Percentiles rank a stretch among this genome's conserved stretches.
phyloP scores from a whole-genome alignment of 116 monocot genomes.

The Papilionanthe hybrid region DNA sequence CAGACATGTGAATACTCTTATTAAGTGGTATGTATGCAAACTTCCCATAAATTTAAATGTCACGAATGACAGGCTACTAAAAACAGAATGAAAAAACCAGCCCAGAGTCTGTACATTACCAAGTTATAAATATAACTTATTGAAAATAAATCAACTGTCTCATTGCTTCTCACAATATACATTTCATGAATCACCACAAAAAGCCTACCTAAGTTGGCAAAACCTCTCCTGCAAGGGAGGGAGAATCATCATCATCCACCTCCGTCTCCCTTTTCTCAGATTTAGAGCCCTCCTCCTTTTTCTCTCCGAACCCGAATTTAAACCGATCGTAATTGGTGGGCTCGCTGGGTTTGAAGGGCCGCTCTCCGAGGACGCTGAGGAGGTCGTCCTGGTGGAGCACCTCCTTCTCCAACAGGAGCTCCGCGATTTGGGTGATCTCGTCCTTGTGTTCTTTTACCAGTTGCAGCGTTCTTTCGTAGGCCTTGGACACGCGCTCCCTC shows the following conservation, averaged over 20 bases:
- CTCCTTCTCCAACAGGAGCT: conserved; percentile 91
- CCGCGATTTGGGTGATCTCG: conserved; percentile 68
- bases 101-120: not conserved
- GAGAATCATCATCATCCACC: conserved; percentile 16
- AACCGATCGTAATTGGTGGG: conserved; percentile 83
- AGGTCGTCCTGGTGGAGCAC: conserved; percentile 93
- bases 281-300: not conserved
- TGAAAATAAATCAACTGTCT: not conserved
- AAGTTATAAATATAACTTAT: not conserved
- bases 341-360: conserved; percentile 64
- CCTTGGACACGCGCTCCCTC: conserved; percentile 78
- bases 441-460: conserved; percentile 71
- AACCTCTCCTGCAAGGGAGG: conserved; percentile 49
- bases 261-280: not conserved
- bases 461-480: conserved; percentile 57
- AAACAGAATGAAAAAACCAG: not conserved
- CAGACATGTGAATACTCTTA: too few species aligned
- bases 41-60: too few species aligned
- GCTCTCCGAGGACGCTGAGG: conserved; percentile 63
- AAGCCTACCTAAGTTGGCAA: conserved; percentile 48
- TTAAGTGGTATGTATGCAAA: too few species aligned
- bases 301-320: conserved; percentile 54
- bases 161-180: not conserved
- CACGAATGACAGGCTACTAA: too few species aligned
- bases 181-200: not conserved